Conservation (phyloP, 2,329 filamentous ascomycete species). For the Ascosphaera acerosa region DNA sequence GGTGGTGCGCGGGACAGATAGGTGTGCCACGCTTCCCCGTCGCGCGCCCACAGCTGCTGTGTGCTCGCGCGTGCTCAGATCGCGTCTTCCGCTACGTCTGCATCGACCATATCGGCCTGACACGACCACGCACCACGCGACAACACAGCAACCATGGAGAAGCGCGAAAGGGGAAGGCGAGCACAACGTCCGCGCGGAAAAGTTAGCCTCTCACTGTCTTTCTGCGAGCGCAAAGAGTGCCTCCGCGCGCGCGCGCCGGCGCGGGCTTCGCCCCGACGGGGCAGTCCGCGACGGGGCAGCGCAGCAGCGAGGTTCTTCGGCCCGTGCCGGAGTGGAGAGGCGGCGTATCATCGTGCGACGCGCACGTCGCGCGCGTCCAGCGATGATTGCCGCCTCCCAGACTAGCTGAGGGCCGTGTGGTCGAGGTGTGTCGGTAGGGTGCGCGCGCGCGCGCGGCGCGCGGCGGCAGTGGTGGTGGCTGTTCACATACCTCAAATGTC, state of each 20-base stretch:
- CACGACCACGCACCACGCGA: too few species aligned
- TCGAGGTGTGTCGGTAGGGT: neutral
- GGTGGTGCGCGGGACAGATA: too few species aligned
- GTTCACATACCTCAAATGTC: slow-evolving; percentile 20
- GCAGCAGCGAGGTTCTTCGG: slow-evolving; percentile 40
- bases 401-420: slow-evolving; percentile 17
- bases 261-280: too few species aligned
- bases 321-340: slow-evolving; percentile 25
- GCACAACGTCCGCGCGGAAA: slow-evolving; percentile 6
- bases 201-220: slow-evolving; percentile 38
- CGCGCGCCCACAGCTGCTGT: too few species aligned
- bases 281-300: neutral
- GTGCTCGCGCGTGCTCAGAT: too few species aligned
- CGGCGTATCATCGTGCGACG: slow-evolving; percentile 18
- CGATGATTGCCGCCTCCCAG: slow-evolving; percentile 20
- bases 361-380: slow-evolving; percentile 4
- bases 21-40: slow-evolving; percentile 12
- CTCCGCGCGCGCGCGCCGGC: too few species aligned
- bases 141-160: slow-evolving; percentile 4
- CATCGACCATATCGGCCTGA: too few species aligned
- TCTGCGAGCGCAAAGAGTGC: slow-evolving; percentile 40
- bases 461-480: slow-evolving; percentile 6
- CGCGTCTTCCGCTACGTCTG: too few species aligned
- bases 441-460: neutral
- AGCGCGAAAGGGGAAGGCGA: slow-evolving; percentile 3